phyloP scores from a whole-genome alignment of 1,284 basidiomycete species.

The Peniophora sp. region DNA sequence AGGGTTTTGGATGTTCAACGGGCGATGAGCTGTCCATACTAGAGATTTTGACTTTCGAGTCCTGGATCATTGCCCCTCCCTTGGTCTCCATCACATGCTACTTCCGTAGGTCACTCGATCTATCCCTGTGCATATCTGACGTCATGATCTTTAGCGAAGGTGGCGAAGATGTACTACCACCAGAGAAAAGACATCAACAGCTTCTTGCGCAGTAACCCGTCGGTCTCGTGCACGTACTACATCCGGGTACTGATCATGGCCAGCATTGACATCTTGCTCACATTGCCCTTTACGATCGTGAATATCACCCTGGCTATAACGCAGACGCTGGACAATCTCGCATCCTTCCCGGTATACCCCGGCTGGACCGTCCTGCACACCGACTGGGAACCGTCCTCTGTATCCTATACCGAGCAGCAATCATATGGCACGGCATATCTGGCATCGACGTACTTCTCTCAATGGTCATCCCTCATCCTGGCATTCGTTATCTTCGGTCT shows the following conservation, averaged over 20 bases:
- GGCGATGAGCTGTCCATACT: neutral
- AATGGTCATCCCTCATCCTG: neutral
- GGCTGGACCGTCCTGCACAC: neutral
- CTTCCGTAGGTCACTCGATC: neutral
- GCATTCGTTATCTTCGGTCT: neutral
- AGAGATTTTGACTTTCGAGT: neutral
- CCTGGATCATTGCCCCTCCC: neutral
- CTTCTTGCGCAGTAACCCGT: neutral
- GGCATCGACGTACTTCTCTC: neutral
- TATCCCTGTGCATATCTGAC: neutral
- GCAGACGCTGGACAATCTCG: neutral
- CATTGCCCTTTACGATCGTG: neutral
- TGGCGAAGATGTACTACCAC: neutral
- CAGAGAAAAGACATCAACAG: neutral
- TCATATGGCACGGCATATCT: neutral
- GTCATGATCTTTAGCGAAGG: neutral
- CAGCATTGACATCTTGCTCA: neutral
- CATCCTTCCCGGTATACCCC: neutral
- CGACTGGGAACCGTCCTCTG: neutral
- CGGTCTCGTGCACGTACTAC: neutral
- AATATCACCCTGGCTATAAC: neutral
- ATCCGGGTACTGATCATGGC: neutral
- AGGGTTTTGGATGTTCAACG: neutral
- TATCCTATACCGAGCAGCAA: neutral
- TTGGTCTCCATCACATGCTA: neutral